Conservation (phyloP, 2,329 filamentous ascomycete genomes). For the Beauveria rudraprayagi region DNA sequence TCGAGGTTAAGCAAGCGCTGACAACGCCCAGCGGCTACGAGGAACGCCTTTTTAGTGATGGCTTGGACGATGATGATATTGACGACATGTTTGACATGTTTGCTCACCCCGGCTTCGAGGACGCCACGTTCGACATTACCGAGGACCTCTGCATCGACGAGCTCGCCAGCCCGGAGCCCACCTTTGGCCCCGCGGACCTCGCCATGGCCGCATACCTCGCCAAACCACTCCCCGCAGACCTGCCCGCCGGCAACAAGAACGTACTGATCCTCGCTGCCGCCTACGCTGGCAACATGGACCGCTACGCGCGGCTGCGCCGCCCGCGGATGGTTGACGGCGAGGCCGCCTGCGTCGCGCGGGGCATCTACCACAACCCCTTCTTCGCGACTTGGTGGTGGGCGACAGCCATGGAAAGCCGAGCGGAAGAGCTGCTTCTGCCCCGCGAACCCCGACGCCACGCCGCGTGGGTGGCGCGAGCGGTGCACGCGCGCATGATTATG, state of each 20-base stretch:
- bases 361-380: constrained; percentile 29
- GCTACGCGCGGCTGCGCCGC: constrained; percentile 27
- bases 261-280: constrained; percentile 29
- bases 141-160: constrained; percentile 5
- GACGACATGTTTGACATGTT: not conserved
- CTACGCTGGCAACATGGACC: constrained; percentile 30
- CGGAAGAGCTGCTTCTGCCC: too few species aligned
- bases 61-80: not conserved
- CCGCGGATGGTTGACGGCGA: constrained; percentile 21
- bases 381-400: constrained; percentile 27
- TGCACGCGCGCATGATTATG: constrained; percentile 22
- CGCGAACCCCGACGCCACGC: not conserved
- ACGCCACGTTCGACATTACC: constrained; percentile 14
- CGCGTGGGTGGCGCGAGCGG: constrained; percentile 11
- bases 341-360: constrained; percentile 21
- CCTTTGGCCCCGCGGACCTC: not conserved
- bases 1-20: not conserved
- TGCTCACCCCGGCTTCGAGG: not conserved
- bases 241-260: constrained; percentile 30
- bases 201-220: constrained; percentile 12
- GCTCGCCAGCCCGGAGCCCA: too few species aligned
- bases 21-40: not conserved
- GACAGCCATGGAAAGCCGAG: too few species aligned
- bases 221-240: constrained; percentile 25
- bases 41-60: not conserved